A percentile compares a stretch with the other conserved stretches of the same genome.
These are phyloP conservation scores for Melastoma malabathricum DNA, from an alignment of 345 rosid genomes.

Conservation along the genomic window DNA sequence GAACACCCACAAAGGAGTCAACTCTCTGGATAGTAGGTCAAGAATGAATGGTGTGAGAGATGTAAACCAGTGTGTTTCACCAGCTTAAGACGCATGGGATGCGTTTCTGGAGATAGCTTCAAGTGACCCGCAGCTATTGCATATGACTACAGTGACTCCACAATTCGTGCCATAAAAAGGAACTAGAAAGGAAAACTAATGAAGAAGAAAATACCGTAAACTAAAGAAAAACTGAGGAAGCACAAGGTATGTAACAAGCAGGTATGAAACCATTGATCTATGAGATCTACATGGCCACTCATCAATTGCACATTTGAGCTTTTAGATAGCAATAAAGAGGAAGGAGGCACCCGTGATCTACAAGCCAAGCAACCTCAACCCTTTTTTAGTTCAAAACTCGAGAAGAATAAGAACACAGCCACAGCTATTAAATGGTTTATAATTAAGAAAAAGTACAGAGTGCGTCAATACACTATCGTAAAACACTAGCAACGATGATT, in stretches of 20 bases:
- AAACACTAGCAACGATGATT: neutral
- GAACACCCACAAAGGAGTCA: conserved; percentile 63
- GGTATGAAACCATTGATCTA: conserved; percentile 44
- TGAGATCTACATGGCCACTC: conserved; percentile 37
- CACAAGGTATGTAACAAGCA: neutral
- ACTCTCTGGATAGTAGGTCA: conserved; percentile 67
- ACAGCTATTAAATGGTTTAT: too few species aligned
- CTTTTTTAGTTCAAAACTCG: conserved; percentile 5
- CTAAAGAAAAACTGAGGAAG: too few species aligned
- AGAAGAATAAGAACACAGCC: conserved; percentile 6
- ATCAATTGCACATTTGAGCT: conserved; percentile 42
- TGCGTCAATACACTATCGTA: neutral
- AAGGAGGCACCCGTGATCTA: conserved; percentile 51
- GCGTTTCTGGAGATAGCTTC: too few species aligned
- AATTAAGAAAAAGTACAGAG: neutral
- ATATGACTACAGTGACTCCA: too few species aligned
- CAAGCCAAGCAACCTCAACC: conserved; percentile 15
- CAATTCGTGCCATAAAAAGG: too few species aligned
- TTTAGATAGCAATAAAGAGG: conserved; percentile 32
- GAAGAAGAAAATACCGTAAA: too few species aligned
- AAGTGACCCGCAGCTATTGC: too few species aligned
- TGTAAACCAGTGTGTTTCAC: too few species aligned
- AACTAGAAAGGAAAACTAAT: too few species aligned
- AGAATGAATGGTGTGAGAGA: too few species aligned
- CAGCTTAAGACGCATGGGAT: too few species aligned